Conservation (phyloP, 2,329 filamentous ascomycete genomes). For the Harringtonia lauricola region DNA sequence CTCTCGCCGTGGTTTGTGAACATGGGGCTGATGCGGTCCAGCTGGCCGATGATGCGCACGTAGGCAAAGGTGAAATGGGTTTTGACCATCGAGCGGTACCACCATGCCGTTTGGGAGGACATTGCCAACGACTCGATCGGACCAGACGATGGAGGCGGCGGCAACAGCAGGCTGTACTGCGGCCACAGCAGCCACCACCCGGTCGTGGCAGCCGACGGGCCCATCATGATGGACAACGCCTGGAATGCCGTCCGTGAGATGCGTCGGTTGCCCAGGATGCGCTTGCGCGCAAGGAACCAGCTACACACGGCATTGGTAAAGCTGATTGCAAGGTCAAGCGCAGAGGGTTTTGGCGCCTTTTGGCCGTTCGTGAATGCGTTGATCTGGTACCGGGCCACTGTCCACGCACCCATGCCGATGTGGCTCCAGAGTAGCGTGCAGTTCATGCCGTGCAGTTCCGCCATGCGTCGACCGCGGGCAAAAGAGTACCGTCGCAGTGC, state of each 20-base stretch:
- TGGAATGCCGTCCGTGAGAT: slow-evolving; percentile 1
- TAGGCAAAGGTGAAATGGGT: background rate
- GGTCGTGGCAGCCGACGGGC: background rate
- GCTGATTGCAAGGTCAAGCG: background rate
- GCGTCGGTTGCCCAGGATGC: background rate
- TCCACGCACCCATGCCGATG: background rate
- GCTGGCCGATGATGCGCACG: background rate
- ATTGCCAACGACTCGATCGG: too few species aligned
- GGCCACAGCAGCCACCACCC: background rate
- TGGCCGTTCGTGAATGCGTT: too few species aligned
- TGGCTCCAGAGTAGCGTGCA: background rate
- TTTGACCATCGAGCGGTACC: background rate
- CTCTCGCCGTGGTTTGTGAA: background rate
- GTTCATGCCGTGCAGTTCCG: background rate
- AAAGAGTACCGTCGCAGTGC: too few species aligned
- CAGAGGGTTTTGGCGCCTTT: too few species aligned
- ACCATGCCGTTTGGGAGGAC: too few species aligned
- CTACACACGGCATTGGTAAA: background rate
- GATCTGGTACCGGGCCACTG: background rate
- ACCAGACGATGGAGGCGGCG: background rate
- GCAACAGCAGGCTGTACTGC: background rate
- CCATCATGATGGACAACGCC: background rate
- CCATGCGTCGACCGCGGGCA: background rate
- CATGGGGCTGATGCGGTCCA: background rate
- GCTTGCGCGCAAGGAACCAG: slow-evolving; percentile 1